These are phyloP conservation scores for Ascoidea rubescens DNA, from an alignment of 805 yeast genomes.

Conservation along the genomic window DNA sequence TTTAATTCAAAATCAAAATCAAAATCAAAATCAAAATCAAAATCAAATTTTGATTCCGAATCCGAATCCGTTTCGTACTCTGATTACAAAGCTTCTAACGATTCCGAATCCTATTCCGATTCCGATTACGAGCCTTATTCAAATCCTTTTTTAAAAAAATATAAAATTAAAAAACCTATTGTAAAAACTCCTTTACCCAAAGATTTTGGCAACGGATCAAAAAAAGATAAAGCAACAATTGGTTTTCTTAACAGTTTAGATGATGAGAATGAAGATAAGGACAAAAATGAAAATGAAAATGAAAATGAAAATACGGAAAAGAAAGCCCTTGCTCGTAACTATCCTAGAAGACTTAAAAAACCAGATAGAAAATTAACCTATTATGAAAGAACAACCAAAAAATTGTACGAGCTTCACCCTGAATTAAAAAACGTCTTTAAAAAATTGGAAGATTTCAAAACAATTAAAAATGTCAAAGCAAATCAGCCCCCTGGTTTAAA, in stretches of 20 bases:
- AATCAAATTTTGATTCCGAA: background rate
- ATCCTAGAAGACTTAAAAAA: conserved; percentile 9
- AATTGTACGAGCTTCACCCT: conserved; percentile 66
- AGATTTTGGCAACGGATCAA: background rate
- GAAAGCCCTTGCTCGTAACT: conserved; percentile 16
- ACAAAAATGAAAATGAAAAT: conserved; percentile 21
- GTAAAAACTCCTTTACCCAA: background rate
- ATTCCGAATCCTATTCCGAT: background rate
- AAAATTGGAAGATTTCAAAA: conserved; percentile 33
- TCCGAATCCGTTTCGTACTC: background rate
- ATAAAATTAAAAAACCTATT: background rate
- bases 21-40: background rate
- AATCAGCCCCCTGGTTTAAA: conserved; percentile 71
- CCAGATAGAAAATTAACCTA: conserved; percentile 3
- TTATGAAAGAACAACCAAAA: conserved; percentile 47
- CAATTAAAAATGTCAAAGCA: conserved; percentile 38
- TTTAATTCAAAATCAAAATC: background rate
- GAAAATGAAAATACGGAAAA: conserved; percentile 12
- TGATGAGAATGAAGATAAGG: conserved; percentile 27
- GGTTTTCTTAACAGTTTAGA: conserved; percentile 19
- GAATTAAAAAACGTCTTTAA: conserved; percentile 62
- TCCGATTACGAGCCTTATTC: no score
- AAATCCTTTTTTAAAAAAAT: background rate
- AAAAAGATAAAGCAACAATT: background rate
- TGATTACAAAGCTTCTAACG: background rate